These are phyloP conservation scores for Glebionis coronaria DNA, from an alignment of 129 eudicot species.

Conservation along the genomic window DNA sequence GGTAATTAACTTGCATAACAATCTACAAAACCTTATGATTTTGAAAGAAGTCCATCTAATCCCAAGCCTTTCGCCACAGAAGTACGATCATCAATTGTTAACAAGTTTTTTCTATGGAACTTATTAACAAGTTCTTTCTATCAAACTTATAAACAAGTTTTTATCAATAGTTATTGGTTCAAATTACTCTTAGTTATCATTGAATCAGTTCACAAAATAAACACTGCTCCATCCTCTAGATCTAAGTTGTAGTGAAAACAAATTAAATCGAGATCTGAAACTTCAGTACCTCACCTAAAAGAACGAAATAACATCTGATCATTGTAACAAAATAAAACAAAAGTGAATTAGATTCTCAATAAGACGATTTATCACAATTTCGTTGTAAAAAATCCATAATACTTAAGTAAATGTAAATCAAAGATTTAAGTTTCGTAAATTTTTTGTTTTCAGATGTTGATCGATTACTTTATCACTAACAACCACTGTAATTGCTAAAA, in stretches of 20 bases:
- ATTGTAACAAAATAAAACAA: slow-evolving; percentile 1
- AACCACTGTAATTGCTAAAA: not conserved
- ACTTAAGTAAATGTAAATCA: too few relatives aligned
- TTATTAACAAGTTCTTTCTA: not conserved
- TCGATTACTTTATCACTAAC: not conserved
- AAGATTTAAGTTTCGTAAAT: too few relatives aligned
- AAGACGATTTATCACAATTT: not conserved
- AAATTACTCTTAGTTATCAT: not conserved
- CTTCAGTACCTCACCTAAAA: not conserved
- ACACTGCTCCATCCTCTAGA: not conserved
- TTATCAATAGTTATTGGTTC: not conserved
- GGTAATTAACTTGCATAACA: not conserved
- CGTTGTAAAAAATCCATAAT: not conserved
- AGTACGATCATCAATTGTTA: too few relatives aligned
- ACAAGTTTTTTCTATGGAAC: too few relatives aligned
- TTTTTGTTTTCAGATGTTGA: not conserved
- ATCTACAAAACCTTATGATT: slow-evolving; percentile 1
- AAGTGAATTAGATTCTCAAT: slow-evolving; percentile 14
- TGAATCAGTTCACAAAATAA: not conserved
- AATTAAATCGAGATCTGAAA: not conserved
- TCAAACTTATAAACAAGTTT: not conserved
- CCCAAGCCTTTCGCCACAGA: too few relatives aligned
- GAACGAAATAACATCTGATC: not conserved
- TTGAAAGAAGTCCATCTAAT: not conserved
- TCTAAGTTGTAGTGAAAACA: not conserved